phyloP scores from a whole-genome alignment of 1,139 yeast species.

The Debaryomyces robertsiae region DNA sequence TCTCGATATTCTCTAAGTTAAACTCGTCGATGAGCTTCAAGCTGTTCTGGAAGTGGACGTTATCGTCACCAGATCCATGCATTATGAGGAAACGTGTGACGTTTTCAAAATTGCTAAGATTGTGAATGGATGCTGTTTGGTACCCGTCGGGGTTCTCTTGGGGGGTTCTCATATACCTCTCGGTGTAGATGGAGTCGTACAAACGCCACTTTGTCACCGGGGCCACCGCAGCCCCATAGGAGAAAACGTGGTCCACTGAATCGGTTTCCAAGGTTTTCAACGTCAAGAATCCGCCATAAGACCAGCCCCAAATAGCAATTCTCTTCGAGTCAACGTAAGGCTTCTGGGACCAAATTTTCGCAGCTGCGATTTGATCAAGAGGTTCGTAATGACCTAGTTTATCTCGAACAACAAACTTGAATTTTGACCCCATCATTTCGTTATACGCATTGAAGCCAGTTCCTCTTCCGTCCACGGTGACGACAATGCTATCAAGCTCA shows the following conservation, averaged over 20 bases:
- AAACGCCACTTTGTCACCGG: constrained; percentile 80
- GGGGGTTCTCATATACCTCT: constrained; percentile 75
- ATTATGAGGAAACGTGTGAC: constrained; percentile 65
- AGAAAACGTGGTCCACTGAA: constrained; percentile 55
- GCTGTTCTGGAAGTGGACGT: constrained; percentile 76
- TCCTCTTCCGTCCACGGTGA: constrained; percentile 82
- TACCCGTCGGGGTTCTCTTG: constrained; percentile 63
- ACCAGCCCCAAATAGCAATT: constrained; percentile 84
- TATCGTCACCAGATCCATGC: constrained; percentile 85
- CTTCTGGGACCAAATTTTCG: constrained; percentile 55
- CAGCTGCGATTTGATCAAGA: constrained; percentile 70
- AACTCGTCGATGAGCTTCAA: constrained; percentile 64
- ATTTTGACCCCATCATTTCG: constrained; percentile 41
- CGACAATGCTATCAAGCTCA: constrained; percentile 69
- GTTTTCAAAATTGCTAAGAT: constrained; percentile 48
- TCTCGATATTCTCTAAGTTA: constrained; percentile 59
- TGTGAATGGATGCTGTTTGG: constrained; percentile 51
- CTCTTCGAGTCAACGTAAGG: constrained; percentile 58
- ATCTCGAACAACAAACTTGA: constrained; percentile 66
- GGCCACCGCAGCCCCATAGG: constrained; percentile 75
- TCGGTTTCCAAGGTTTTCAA: constrained; percentile 73
- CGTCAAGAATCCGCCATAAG: constrained; percentile 80
- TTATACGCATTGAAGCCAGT: constrained; percentile 64
- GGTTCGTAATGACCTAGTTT: constrained; percentile 70
- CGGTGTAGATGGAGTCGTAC: constrained; percentile 78